A percentile compares a stretch with the other conserved stretches of the same genome.
These are phyloP conservation scores for Apiotrichum siamense DNA, from an alignment of 1,284 basidiomycete genomes.

Conservation along the genomic window DNA sequence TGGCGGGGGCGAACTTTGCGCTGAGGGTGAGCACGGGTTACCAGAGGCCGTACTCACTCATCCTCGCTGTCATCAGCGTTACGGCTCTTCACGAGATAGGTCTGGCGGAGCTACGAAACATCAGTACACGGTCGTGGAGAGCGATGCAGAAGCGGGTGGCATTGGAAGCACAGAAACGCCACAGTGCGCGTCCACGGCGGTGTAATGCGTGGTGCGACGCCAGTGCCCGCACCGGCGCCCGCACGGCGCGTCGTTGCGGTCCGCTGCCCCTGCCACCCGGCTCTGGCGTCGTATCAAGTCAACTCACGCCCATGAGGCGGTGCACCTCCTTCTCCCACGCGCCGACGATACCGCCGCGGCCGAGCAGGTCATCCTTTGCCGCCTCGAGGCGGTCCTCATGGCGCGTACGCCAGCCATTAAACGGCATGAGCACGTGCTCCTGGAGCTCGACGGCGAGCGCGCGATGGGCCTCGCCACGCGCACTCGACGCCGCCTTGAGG, in stretches of 20 bases:
- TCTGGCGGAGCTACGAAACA: conserved; percentile 59
- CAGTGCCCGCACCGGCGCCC: no score
- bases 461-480: conserved; percentile 37
- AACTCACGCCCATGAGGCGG: conserved; percentile 32
- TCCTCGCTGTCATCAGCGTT: conserved; percentile 83
- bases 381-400: conserved; percentile 38
- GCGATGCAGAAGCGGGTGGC: no score
- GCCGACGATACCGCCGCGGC: conserved; percentile 55
- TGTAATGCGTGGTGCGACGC: no score
- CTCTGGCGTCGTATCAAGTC: neutral
- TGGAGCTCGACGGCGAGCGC: conserved; percentile 38
- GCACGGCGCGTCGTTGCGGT: no score
- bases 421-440: conserved; percentile 33
- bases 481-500: conserved; percentile 30
- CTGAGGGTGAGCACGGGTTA: conserved; percentile 44
- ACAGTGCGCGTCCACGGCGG: neutral
- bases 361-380: conserved; percentile 49
- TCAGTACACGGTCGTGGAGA: no score
- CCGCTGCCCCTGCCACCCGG: no score
- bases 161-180: neutral
- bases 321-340: conserved; percentile 57
- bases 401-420: conserved; percentile 37
- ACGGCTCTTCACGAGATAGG: conserved; percentile 69
- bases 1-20: conserved; percentile 71
- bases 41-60: conserved; percentile 57